Evolutionary conservation across 352 stramenopile genomes (phyloP), one percentile per base, ranked within the genome.

Genomic region (Phytopythium sindhum): DNA sequence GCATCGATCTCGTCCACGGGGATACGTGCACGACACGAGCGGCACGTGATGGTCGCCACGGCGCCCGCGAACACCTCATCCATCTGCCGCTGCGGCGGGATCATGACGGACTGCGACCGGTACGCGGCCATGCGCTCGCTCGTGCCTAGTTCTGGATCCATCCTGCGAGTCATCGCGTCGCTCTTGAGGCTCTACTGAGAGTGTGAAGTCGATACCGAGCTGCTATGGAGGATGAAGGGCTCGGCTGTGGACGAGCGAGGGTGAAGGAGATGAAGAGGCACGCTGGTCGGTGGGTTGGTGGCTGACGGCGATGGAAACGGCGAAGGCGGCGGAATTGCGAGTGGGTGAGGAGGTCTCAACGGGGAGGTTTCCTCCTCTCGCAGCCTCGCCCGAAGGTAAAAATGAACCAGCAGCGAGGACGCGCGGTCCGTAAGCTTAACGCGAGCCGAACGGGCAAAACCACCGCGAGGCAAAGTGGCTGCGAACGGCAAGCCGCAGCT

Each of bases 1-100:
- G 65, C 78, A 41, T 91, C 82, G 45, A 87, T 89, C 17, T 81
- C 70, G 56, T 91, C 82, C 37, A 89, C 62, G 7, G 68, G 63
- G 45, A 89, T 72, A 31, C 81, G 69, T 0, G 73, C 64, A 23
- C 78, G 80, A 42, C 82, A 89, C 24, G 81, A 78, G 5, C 78
- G 75, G 39, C 82, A 89, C 17, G 73, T 80, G 31, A 90, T 75
- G 17, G 64, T 78, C 1, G 73, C 60, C 41, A 58, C 50, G 37
- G 28, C 37, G 4, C 15, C 24, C 19, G 33, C 42, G 14, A 54
- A 33, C 54, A 37, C 54, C 2, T 52, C 56, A 29, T 53, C 56
- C 17, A 61, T 8, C 10, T 53, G 56, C 3, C 41, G 35, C 21
- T 41, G 29, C 2, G 56, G 39, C 8, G 56, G 39, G 28, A 52